These are phyloP conservation scores for Eimeria necatrix DNA, from an alignment of 169 alveolate genomes.

Conservation along the genomic window DNA sequence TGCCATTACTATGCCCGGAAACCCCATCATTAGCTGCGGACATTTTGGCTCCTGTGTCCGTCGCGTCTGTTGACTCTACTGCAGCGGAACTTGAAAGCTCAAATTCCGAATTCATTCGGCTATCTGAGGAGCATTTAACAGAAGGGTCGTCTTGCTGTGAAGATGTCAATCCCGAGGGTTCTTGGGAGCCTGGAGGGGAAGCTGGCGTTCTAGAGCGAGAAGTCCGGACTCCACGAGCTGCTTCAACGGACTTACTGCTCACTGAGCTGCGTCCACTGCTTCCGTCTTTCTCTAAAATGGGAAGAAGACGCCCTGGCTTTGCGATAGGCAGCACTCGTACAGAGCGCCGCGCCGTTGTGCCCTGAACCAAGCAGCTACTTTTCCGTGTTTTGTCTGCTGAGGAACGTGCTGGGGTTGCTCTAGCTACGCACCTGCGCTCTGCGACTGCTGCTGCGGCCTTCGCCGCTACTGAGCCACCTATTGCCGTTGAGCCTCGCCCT, in stretches of 20 bases:
- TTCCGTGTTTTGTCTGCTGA: slow-evolving; percentile 36
- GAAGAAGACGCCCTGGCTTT: slow-evolving; percentile 19
- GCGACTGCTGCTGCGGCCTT: slow-evolving; percentile 10
- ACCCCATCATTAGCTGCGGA: neutral
- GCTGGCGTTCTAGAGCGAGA: slow-evolving; percentile 37
- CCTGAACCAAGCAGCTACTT: neutral
- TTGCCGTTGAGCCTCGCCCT: slow-evolving; percentile 20
- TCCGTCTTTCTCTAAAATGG: neutral
- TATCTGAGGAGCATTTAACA: neutral
- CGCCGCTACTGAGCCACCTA: neutral
- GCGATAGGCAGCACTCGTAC: slow-evolving; percentile 20
- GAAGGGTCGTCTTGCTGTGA: slow-evolving; percentile 30
- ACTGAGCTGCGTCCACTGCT: slow-evolving; percentile 15
- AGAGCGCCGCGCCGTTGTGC: slow-evolving; percentile 40
- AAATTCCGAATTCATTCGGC: neutral
- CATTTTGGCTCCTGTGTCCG: neutral
- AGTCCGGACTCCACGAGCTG: slow-evolving; percentile 27
- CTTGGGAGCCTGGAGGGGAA: slow-evolving; percentile 16
- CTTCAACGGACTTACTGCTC: neutral
- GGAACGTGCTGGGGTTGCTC: slow-evolving; percentile 14
- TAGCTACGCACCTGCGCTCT: slow-evolving; percentile 5
- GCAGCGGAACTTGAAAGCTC: neutral
- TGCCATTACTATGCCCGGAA: neutral
- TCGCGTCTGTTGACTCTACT: neutral
- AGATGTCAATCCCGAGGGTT: neutral